Percentiles rank a stretch among this genome's conserved stretches.
These are phyloP conservation scores for Sclerotinia borealis DNA, from an alignment of 2,329 filamentous ascomycete species.

Conservation along the genomic window DNA sequence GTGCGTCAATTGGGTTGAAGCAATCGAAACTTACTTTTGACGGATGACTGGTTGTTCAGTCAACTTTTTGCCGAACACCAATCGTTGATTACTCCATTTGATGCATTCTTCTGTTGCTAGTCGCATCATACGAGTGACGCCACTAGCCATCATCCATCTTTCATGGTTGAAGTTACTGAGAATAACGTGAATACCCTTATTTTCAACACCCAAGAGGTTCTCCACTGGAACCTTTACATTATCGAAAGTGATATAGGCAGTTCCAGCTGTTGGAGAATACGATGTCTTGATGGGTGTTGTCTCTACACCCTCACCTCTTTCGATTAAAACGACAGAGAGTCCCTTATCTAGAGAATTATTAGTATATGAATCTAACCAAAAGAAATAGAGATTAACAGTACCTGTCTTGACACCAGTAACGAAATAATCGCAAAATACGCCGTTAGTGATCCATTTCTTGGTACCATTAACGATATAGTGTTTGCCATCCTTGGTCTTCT, in stretches of 20 bases:
- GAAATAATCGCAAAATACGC: constrained; percentile 76
- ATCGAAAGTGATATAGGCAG: constrained; percentile 62
- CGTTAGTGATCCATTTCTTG: constrained; percentile 86
- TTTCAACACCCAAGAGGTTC: constrained; percentile 73
- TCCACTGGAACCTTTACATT: constrained; percentile 79
- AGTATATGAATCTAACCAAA: not conserved
- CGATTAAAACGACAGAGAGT: constrained; percentile 70
- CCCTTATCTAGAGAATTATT: constrained; percentile 50
- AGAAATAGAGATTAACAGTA: not conserved
- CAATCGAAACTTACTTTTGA: constrained; percentile 53
- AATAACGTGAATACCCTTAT: constrained; percentile 81
- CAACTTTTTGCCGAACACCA: constrained; percentile 76
- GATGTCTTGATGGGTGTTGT: constrained; percentile 74
- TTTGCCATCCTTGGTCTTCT: constrained; percentile 67
- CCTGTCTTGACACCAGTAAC: constrained; percentile 69
- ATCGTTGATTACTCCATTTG: constrained; percentile 82
- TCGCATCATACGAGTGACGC: constrained; percentile 58
- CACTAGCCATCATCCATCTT: constrained; percentile 64
- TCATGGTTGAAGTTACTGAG: constrained; percentile 88
- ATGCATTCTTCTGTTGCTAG: constrained; percentile 75
- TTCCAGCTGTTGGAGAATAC: constrained; percentile 64
- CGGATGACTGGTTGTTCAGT: constrained; percentile 79
- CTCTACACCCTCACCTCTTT: constrained; percentile 67
- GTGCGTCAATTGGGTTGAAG: not conserved
- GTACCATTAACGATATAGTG: constrained; percentile 67